Evolutionary conservation across 169 alveolate genomes (phyloP), one percentile per base, ranked within the genome.

Genomic region (Blepharisma undulans): DNA sequence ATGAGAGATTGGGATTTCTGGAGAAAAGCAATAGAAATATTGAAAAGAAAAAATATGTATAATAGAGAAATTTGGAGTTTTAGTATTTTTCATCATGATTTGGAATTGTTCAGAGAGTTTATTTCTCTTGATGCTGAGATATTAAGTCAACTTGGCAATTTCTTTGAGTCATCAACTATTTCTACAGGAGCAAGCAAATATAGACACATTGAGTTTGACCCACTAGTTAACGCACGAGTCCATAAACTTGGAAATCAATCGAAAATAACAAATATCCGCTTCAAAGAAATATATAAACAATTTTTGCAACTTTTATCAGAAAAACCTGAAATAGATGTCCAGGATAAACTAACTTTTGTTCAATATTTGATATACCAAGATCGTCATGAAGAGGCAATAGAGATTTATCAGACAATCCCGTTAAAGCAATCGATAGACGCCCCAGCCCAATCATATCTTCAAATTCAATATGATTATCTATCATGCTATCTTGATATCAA

Each of bases 221-320:
- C 98, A 60, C 66, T 96, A 79, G 92, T 94, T 82, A 96, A 96
- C 85, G 94, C 96, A 10, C 91, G 98, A 92, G 96, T 93, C 33
- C 96, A 94, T 88, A 84, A 90, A 19, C 88, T 94, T 19, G 96
- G 96, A 71, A 92, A 93, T 74, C 84, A 89, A 22, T 89, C 89
- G 33, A n/a, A 85, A 60, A 86, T 86, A 0, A 86, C 91, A 19
- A 86, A 86, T 27, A 71, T 3, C 18, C 33, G 85, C 71, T 86
- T 86, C 16, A 71, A 71, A 72, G 36, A 72, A 33, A 85, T 86
- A 21, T 86, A 86, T 32, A 86, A 60, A 25, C 14, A 86, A 10
- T 86, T 66, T 72, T 33, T 86, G 25, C 27, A 29, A 19, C 29
- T 25, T 48, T 86, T 86, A 86, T 21, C 84, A 19, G 80, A 32